Conservation (phyloP, 495 filamentous ascomycete genomes). For the Venustampulla echinocandica region DNA sequence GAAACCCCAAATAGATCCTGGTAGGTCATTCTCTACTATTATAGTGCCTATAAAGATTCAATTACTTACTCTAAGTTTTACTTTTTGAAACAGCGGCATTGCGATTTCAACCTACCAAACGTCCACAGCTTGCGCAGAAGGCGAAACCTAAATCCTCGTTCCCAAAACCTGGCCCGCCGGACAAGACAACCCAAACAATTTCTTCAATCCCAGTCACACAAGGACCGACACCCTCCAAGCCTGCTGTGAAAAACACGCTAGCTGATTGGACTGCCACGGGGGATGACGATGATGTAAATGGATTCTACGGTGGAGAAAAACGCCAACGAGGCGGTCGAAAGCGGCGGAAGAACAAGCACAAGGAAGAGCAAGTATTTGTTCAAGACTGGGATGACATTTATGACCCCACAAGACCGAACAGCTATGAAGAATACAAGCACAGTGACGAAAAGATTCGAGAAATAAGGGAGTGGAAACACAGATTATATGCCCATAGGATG, state of each 20-base stretch:
- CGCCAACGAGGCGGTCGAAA: constrained; percentile 71
- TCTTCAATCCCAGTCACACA: constrained; percentile 23
- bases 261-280: constrained; percentile 74
- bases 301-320: constrained; percentile 53
- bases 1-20: constrained; percentile 65
- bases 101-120: constrained; percentile 78
- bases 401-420: constrained; percentile 75
- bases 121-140: constrained; percentile 68
- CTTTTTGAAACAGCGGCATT: constrained; percentile 51
- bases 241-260: constrained; percentile 51
- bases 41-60: constrained; percentile 15
- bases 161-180: constrained; percentile 31
- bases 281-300: constrained; percentile 63
- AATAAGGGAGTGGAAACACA: constrained; percentile 79
- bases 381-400: constrained; percentile 94
- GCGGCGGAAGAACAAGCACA: constrained; percentile 71
- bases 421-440: constrained; percentile 75
- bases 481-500: constrained; percentile 66
- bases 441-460: constrained; percentile 79
- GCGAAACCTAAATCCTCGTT: constrained; percentile 50
- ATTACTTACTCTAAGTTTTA: constrained; percentile 40
- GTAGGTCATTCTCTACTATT: constrained; percentile 42
- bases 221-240: constrained; percentile 30
- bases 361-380: constrained; percentile 46
- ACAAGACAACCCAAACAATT: constrained; percentile 19